A percentile compares a stretch with the other conserved stretches of the same genome.
These are phyloP conservation scores for Spathaspora hagerdaliae DNA, from an alignment of 805 yeast species.

Conservation along the genomic window DNA sequence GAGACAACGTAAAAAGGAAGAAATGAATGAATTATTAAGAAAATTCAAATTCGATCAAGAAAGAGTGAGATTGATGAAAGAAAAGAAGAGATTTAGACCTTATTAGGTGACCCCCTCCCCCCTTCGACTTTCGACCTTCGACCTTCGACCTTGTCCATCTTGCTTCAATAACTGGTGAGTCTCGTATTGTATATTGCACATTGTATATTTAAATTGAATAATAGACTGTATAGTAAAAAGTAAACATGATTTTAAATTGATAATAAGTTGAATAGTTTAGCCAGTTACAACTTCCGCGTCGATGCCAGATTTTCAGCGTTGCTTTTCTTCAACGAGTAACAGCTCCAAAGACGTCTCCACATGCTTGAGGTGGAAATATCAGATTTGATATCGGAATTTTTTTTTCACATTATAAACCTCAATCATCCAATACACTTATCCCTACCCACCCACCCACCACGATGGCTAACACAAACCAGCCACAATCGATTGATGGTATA, in stretches of 20 bases:
- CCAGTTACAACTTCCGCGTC: too few relatives aligned
- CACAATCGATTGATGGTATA: not conserved
- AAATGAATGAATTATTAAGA: slow-evolving; percentile 79
- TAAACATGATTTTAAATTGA: too few relatives aligned
- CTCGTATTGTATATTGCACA: not conserved
- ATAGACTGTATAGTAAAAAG: not conserved
- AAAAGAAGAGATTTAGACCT: slow-evolving; percentile 80
- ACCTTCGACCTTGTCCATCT: too few relatives aligned
- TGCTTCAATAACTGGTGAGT: too few relatives aligned
- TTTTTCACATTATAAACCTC: not conserved
- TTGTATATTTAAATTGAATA: not conserved
- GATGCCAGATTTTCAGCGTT: too few relatives aligned
- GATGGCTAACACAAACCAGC: not conserved
- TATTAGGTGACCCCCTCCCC: too few relatives aligned
- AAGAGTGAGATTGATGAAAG: slow-evolving; percentile 72
- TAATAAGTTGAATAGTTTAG: too few relatives aligned
- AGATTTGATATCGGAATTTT: too few relatives aligned
- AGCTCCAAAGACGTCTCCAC: too few relatives aligned
- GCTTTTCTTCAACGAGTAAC: too few relatives aligned
- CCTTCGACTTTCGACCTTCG: too few relatives aligned
- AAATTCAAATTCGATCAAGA: slow-evolving; percentile 92
- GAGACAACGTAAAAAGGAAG: slow-evolving; percentile 87
- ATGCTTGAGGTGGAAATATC: too few relatives aligned
- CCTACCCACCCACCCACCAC: not conserved
- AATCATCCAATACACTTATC: not conserved